phyloP scores from a whole-genome alignment of 2,329 filamentous ascomycete species.

The Sarocladium strictum region DNA sequence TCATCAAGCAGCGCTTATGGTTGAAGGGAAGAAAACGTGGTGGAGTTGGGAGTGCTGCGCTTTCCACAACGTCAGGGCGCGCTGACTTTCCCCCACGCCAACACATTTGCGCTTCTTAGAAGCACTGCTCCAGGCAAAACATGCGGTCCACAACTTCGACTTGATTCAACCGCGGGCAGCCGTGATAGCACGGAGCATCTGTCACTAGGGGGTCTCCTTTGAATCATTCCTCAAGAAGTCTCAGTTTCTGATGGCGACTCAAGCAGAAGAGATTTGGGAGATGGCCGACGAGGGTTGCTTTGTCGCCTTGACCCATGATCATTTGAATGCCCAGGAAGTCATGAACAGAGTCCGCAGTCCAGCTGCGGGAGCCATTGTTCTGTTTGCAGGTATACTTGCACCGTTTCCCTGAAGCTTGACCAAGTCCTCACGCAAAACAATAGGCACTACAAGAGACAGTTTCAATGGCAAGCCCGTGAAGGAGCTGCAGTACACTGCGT shows the following conservation, averaged over 20 bases:
- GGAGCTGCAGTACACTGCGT: constrained; percentile 70
- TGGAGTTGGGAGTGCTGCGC: too few species aligned
- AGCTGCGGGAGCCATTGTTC: constrained; percentile 67
- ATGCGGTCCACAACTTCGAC: too few species aligned
- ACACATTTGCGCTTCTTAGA: too few species aligned
- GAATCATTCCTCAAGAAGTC: background rate
- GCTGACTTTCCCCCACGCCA: too few species aligned
- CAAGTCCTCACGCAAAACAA: background rate
- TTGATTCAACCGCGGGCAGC: too few species aligned
- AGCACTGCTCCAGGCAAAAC: too few species aligned
- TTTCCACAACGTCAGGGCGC: too few species aligned
- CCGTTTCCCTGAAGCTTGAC: background rate
- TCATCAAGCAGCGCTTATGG: too few species aligned
- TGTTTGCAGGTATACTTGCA: constrained; percentile 58
- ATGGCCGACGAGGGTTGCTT: constrained; percentile 48
- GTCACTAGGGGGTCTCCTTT: too few species aligned
- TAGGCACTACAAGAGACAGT: constrained; percentile 71
- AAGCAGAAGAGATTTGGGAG: constrained; percentile 28
- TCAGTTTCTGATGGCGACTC: background rate
- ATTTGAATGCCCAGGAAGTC: constrained; percentile 49
- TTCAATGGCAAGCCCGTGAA: constrained; percentile 68
- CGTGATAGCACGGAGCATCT: too few species aligned
- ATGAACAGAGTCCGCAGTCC: constrained; percentile 67
- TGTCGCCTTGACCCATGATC: constrained; percentile 61
- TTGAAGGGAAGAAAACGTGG: too few species aligned